Base-by-base conservation (phyloP, 1,284 basidiomycete species). In the Ustilago vetiveriae region DNA sequence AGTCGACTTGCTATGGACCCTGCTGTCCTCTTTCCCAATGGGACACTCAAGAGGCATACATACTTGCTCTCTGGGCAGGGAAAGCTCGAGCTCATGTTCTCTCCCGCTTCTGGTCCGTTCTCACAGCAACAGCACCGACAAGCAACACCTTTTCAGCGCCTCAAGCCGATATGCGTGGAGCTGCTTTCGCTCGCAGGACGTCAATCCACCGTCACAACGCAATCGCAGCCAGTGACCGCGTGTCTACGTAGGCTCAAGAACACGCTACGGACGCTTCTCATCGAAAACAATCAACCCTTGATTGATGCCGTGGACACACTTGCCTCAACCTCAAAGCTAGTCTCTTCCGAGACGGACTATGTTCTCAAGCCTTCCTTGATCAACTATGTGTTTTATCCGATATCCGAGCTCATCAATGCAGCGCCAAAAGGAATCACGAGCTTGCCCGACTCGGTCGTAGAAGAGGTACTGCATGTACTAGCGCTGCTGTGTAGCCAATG, bases 321-420 rank as follows among this genome's bases (percentile, higher is more conserved):
- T 3, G 33, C 55, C 21, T 58, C 50, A 8, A 35, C 45, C 0
- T 53, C 62, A 14, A 39, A 21, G 21, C 42, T 53, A 3, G 30
- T 49, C 19, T 5, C 21, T 1, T 8, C 17, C 11, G 29, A 30
- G 9, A 17, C 14, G 11, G 37, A 53, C 17, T 13, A 43, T 0
- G 5, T 26, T 9, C 53, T 81, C 9, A 19, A 70, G 3, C 49
- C 66, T 3, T 52, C 77, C 3, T 44, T 81, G 13, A 51, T 79
- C 35, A 65, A 77, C 38, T 81, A 80, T 38, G 57, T 78, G 38
- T 81, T 81, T 39, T 81, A 74, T 37, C 79, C 79, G 7, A 22
- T 81, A 13, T 71, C 78, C 3, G 72, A 79, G 40, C 76, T 81
- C 30, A 64, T 81, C 23, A 47, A 54, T 7, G 3, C 49, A 3